Evolutionary conservation across 306 rosid genomes (phyloP).

Genomic region (Myrica gale): DNA sequence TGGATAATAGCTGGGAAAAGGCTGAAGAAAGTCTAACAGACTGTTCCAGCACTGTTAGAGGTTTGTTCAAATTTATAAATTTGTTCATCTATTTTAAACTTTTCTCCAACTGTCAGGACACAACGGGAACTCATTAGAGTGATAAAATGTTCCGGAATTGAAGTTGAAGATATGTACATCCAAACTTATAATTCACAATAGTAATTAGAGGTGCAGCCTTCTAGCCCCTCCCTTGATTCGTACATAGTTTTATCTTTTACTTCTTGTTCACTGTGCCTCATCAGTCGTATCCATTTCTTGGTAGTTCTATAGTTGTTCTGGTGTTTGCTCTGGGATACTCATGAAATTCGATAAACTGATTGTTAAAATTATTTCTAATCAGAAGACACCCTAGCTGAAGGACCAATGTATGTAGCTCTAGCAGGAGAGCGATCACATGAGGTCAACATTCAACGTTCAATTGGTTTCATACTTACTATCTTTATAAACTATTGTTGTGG

Average conservation of each 20-base stretch:
- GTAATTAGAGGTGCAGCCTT: slow-evolving; percentile 16
- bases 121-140: neutral
- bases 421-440: slow-evolving; percentile 79
- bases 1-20: slow-evolving; percentile 26
- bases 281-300: slow-evolving; percentile 6
- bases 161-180: too few species aligned
- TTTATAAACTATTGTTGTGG: neutral
- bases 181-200: too few species aligned
- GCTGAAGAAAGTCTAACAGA: slow-evolving; percentile 30
- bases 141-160: neutral
- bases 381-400: slow-evolving; percentile 40
- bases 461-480: slow-evolving; percentile 13
- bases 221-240: neutral
- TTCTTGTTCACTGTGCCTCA: neutral
- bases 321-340: slow-evolving; percentile 9
- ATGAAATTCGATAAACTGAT: slow-evolving; percentile 1
- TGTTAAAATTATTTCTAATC: slow-evolving; percentile 32
- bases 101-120: neutral
- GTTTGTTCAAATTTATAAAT: slow-evolving; percentile 36
- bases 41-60: slow-evolving; percentile 40
- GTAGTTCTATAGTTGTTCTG: slow-evolving; percentile 18
- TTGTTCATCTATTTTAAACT: slow-evolving; percentile 8
- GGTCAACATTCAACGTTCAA: slow-evolving; percentile 47
- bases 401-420: slow-evolving; percentile 58
- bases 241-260: neutral